Evolutionary conservation across 306 rosid species (phyloP).

Genomic region (Abrus pulchellus): DNA sequence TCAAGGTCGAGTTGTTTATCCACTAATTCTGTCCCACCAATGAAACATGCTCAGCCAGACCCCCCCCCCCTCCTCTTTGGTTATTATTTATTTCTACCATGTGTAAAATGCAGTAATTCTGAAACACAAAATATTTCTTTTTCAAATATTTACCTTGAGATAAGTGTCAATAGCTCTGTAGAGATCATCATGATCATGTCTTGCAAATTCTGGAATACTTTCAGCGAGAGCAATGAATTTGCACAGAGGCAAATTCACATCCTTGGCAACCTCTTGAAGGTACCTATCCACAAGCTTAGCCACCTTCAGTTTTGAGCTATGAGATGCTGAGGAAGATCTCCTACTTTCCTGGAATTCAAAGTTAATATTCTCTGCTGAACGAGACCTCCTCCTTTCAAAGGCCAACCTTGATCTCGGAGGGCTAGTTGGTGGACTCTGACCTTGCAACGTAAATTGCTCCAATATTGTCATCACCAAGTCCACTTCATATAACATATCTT

Average conservation of each 20-base stretch:
- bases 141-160: conserved; percentile 72
- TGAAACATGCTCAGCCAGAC: not conserved
- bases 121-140: conserved; percentile 8
- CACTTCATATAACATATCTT: conserved; percentile 29
- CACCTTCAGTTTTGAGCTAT: conserved; percentile 65
- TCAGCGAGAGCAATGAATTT: conserved; percentile 78
- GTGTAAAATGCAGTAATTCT: conserved; percentile 37
- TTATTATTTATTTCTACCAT: conserved; percentile 11
- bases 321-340: conserved; percentile 45
- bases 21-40: conserved; percentile 60
- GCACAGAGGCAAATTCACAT: conserved; percentile 71
- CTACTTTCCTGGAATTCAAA: conserved; percentile 44
- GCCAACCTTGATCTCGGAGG: conserved; percentile 43
- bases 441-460: conserved; percentile 43
- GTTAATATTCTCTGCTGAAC: conserved; percentile 37
- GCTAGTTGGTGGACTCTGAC: conserved; percentile 48
- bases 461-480: conserved; percentile 42
- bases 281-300: conserved; percentile 83
- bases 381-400: conserved; percentile 38
- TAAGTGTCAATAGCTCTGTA: conserved; percentile 84
- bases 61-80: not conserved
- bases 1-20: conserved; percentile 78
- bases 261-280: conserved; percentile 77
- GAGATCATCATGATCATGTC: conserved; percentile 87
- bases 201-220: conserved; percentile 79